Evolutionary conservation across 73 alveolate genomes (phyloP).

Genomic region (Paramecium tetraurelia): DNA sequence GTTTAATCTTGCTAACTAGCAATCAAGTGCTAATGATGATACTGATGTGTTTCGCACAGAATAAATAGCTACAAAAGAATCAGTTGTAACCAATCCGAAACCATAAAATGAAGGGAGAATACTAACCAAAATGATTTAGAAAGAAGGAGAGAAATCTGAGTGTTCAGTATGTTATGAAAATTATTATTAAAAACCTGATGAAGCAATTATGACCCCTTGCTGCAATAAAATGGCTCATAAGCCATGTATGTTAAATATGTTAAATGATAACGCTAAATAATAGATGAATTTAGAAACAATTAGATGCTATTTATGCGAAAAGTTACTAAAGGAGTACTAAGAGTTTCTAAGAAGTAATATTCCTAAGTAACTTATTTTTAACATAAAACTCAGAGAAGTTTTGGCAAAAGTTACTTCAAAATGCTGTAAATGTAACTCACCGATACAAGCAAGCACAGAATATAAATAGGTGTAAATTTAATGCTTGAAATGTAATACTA

Average conservation of each 20-base stretch:
- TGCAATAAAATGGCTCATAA: neutral
- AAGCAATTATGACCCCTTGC: neutral
- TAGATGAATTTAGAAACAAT: neutral
- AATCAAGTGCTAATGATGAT: no score
- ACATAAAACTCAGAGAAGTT: neutral
- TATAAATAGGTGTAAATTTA: neutral
- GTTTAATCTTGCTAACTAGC: no score
- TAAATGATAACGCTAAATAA: neutral
- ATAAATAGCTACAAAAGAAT: no score
- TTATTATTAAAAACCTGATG: neutral
- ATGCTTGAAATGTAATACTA: neutral
- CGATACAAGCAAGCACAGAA: neutral
- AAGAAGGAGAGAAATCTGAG: neutral
- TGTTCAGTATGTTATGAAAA: neutral
- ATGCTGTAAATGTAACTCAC: neutral
- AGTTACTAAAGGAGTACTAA: neutral
- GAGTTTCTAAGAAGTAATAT: neutral
- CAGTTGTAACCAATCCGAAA: no score
- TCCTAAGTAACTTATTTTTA: neutral
- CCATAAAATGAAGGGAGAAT: neutral
- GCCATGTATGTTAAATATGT: neutral
- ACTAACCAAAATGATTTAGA: neutral
- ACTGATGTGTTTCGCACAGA: no score
- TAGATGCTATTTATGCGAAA: neutral
- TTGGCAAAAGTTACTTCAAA: neutral